phyloP scores from a whole-genome alignment of 2,329 filamentous ascomycete species.

The Thermoascus crustaceus region DNA sequence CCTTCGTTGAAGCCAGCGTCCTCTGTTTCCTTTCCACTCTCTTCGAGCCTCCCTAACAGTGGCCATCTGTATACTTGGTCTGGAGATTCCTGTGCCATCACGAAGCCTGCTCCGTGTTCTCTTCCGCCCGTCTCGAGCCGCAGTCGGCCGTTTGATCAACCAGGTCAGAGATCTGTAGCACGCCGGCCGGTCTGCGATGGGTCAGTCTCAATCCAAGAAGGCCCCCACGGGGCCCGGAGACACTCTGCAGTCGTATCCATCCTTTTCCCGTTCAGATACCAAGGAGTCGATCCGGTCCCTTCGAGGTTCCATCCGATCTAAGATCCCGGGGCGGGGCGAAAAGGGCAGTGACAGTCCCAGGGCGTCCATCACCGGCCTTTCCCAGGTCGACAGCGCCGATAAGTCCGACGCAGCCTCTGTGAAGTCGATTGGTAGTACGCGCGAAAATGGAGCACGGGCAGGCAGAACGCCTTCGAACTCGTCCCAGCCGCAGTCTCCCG shows the following conservation, averaged over 20 bases:
- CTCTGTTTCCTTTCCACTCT: too few species aligned
- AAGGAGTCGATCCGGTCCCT: slow-evolving; percentile 86
- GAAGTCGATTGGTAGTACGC: slow-evolving; percentile 57
- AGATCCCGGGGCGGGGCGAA: slow-evolving; percentile 60
- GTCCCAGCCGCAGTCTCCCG: slow-evolving; percentile 21
- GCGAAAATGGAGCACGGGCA: slow-evolving; percentile 21
- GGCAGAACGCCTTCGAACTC: slow-evolving; percentile 14
- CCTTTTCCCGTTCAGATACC: slow-evolving; percentile 85
- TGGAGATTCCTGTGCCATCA: too few species aligned
- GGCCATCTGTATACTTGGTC: too few species aligned
- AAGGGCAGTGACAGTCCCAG: slow-evolving; percentile 66
- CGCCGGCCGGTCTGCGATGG: slow-evolving; percentile 33
- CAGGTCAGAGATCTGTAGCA: slow-evolving; percentile 22
- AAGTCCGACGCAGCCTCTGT: slow-evolving; percentile 68
- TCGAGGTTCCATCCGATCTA: slow-evolving; percentile 70
- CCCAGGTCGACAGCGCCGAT: slow-evolving; percentile 53
- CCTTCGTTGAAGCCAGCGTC: too few species aligned
- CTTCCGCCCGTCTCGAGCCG: too few species aligned
- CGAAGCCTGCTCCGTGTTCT: too few species aligned
- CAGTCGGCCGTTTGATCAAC: slow-evolving; percentile 16
- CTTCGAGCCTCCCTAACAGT: too few species aligned
- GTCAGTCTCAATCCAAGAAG: slow-evolving; percentile 46
- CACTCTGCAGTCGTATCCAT: slow-evolving; percentile 75
- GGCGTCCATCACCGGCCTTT: slow-evolving; percentile 58
- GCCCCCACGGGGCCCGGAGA: slow-evolving; percentile 49